Percentiles rank a stretch among this genome's conserved stretches.
Conservation (phyloP, 345 rosid species). For the Cochlearia excelsa region DNA sequence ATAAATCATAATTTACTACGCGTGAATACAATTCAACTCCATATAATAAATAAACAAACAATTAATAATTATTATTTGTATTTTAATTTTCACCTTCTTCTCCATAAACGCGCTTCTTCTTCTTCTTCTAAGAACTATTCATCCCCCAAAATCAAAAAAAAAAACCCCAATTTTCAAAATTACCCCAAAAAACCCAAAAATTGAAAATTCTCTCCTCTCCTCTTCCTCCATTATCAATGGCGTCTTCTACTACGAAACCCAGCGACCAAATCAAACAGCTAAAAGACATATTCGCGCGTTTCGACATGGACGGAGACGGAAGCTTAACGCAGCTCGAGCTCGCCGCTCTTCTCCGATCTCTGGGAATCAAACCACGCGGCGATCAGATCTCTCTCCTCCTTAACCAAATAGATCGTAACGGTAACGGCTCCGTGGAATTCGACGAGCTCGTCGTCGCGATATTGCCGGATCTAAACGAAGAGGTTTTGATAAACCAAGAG, state of each 20-base stretch:
- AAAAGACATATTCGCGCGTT: constrained; percentile 73
- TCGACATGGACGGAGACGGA: constrained; percentile 88
- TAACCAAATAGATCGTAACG: constrained; percentile 67
- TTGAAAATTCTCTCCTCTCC: neutral
- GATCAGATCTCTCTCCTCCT: constrained; percentile 65
- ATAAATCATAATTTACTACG: neutral
- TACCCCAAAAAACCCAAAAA: neutral
- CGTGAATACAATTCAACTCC: constrained; percentile 26
- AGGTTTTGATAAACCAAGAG: constrained; percentile 57
- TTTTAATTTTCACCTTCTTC: constrained; percentile 24
- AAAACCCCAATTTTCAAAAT: constrained; percentile 12
- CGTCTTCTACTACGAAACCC: constrained; percentile 21
- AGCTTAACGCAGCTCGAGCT: constrained; percentile 83
- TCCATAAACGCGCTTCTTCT: constrained; percentile 36
- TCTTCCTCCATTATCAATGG: constrained; percentile 17
- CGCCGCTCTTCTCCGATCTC: constrained; percentile 83
- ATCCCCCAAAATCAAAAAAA: constrained; percentile 6
- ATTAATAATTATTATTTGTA: neutral
- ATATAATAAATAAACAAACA: neutral
- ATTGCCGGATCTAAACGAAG: constrained; percentile 65
- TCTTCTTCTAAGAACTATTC: constrained; percentile 21
- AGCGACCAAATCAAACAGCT: constrained; percentile 68
- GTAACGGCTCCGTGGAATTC: constrained; percentile 75
- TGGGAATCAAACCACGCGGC: constrained; percentile 80
- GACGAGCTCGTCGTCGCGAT: constrained; percentile 71